These are phyloP conservation scores for Aspergillus incahuasiensis DNA, from an alignment of 495 filamentous ascomycete genomes.

Conservation along the genomic window DNA sequence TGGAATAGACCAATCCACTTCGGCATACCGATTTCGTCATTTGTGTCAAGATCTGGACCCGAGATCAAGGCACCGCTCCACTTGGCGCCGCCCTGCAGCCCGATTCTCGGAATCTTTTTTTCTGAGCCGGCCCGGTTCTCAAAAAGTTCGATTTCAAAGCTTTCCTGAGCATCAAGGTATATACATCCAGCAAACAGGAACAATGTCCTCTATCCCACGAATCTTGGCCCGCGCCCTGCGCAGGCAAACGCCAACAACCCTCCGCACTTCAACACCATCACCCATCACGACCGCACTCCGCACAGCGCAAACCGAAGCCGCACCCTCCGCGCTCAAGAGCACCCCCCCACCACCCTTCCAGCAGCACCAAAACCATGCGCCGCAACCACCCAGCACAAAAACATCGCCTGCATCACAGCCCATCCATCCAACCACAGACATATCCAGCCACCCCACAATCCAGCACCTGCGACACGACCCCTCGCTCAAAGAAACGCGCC, in stretches of 20 bases:
- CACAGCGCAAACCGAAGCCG: constrained; percentile 13
- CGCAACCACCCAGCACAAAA: constrained; percentile 40
- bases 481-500: constrained; percentile 67
- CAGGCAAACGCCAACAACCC: not conserved
- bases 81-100: constrained; percentile 5
- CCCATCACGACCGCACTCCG: not conserved
- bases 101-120: constrained; percentile 9
- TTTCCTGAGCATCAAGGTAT: not conserved
- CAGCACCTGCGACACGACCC: constrained; percentile 58
- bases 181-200: not conserved
- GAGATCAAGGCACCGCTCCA: constrained; percentile 1
- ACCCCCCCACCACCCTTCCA: constrained; percentile 4
- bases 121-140: constrained; percentile 4
- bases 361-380: not conserved
- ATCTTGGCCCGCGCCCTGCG: not conserved
- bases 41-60: not conserved
- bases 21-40: constrained; percentile 1
- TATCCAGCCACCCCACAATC: constrained; percentile 60
- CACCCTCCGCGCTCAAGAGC: constrained; percentile 1
- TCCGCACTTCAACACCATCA: no score
- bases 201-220: not conserved
- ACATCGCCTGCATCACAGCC: constrained; percentile 39
- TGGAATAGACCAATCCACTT: no score
- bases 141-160: not conserved
- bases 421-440: constrained; percentile 3